phyloP scores from a whole-genome alignment of 1,284 basidiomycete species.

The Violaceomyces palustris region DNA sequence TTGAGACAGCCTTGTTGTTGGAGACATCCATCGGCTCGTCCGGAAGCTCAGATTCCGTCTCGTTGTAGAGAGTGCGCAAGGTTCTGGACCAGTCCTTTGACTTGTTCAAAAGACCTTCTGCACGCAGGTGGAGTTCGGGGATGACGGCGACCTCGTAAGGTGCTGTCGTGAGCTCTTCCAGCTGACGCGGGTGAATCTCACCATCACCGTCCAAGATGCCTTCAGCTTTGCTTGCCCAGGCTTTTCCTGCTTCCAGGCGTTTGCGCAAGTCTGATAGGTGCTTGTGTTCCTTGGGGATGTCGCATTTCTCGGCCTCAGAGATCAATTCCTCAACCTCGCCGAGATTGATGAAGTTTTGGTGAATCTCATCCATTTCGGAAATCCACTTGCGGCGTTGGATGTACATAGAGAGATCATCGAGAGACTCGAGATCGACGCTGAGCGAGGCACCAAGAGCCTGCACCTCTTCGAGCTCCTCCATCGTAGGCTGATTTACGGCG shows the following conservation, averaged over 20 bases:
- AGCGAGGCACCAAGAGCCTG: conserved; percentile 66
- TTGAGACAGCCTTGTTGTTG: conserved; percentile 1
- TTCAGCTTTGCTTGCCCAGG: too few species aligned
- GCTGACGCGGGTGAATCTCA: too few species aligned
- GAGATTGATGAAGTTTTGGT: conserved; percentile 47
- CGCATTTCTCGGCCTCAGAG: conserved; percentile 64
- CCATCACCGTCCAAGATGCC: too few species aligned
- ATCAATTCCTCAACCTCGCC: conserved; percentile 62
- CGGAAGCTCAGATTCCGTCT: background rate
- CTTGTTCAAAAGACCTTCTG: conserved; percentile 17
- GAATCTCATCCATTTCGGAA: conserved; percentile 56
- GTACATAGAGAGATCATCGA: conserved; percentile 69
- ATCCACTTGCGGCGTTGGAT: conserved; percentile 66
- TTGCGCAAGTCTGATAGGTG: too few species aligned
- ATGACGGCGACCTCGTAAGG: conserved; percentile 25
- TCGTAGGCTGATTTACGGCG: conserved; percentile 25
- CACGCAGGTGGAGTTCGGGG: conserved; percentile 16
- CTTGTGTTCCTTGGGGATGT: conserved; percentile 58
- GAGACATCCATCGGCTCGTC: background rate
- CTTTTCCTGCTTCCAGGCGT: too few species aligned
- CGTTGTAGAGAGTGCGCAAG: background rate
- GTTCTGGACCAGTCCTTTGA: conserved; percentile 24
- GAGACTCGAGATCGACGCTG: conserved; percentile 71
- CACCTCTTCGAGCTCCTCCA: conserved; percentile 66
- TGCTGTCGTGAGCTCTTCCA: conserved; percentile 24